Evolutionary conservation across 1,284 basidiomycete species (phyloP), one percentile per base, ranked within the genome.

Genomic region (Trichosporon sp.): DNA sequence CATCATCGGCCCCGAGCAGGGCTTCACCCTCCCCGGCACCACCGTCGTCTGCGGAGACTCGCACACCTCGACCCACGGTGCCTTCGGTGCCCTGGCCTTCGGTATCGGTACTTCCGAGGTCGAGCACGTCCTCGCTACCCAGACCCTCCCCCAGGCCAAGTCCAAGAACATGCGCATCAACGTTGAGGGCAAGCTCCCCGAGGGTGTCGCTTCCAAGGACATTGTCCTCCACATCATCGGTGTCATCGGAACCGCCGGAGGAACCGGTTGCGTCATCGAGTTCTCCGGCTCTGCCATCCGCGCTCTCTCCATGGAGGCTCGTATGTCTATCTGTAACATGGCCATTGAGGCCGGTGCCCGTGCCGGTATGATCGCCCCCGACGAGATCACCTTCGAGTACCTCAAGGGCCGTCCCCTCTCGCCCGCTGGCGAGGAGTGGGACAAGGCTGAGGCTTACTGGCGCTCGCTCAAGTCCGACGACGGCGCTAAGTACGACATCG

Each of bases 281-380:
- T 98, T 92, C 80, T 91, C 94, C 66, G 95, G 95, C 7, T 92
- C 92, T 1, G 92, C 95, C 68, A 93, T 98, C 85, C 92, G 94
- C 71, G 88, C 88, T 14, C 91, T 97, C 80, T 93, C 91, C 79
- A 96, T 97, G 93, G 95, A 98, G 83, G 93, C 92, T 51, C 90
- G 94, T 67, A 97, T 97, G 94, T 95, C 93, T 77, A 93, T 94
- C 76, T 97, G 94, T 85, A 98, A 98, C 86, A 98, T 98, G 95
- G 94, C 93, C 74, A 97, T 98, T 82, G 95, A 98, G 85, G 96
- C 90, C 72, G 95, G 95, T 80, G 96, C 95, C 74, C 90, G 95
- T 78, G 94, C 94, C 5, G 95, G 95, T 70, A 95, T 98, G 93
- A 89, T 98, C 74, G 95, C 94, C 11, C 94, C 95, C 0, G 95